These are phyloP conservation scores for Nemania diffusa DNA, from an alignment of 2,329 filamentous ascomycete species.

Conservation along the genomic window DNA sequence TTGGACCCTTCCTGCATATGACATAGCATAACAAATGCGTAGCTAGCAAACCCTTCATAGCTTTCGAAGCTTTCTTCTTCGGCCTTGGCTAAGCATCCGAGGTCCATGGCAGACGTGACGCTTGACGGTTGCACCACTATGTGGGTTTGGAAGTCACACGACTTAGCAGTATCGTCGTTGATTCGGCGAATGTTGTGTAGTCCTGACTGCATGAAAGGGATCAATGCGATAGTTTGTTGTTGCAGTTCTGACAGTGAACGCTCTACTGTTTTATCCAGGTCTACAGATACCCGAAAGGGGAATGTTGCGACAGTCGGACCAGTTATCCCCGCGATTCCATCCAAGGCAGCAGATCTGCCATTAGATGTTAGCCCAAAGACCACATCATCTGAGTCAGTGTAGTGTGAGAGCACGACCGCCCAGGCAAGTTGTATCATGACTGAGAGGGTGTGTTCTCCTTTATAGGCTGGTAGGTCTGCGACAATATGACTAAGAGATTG, in stretches of 20 bases:
- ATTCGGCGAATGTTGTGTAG: slow-evolving; percentile 24
- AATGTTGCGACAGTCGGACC: slow-evolving; percentile 28
- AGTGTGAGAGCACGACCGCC: slow-evolving; percentile 23
- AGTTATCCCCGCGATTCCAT: slow-evolving; percentile 17
- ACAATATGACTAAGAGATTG: slow-evolving; percentile 7
- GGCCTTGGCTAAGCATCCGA: slow-evolving; percentile 1
- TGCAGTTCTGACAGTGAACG: background rate
- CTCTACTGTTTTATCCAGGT: slow-evolving; percentile 9
- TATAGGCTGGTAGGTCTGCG: background rate
- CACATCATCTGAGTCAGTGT: slow-evolving; percentile 23
- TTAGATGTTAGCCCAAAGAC: slow-evolving; percentile 20
- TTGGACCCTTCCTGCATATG: slow-evolving; percentile 15
- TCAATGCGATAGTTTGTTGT: slow-evolving; percentile 7
- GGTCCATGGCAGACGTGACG: background rate
- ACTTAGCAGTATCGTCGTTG: slow-evolving; percentile 10
- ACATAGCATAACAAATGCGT: slow-evolving; percentile 17
- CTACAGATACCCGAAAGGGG: slow-evolving; percentile 18
- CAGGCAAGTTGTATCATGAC: slow-evolving; percentile 25
- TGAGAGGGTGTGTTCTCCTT: slow-evolving; percentile 21
- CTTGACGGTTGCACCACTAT: slow-evolving; percentile 19
- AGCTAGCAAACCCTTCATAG: slow-evolving; percentile 22
- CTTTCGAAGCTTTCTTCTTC: background rate
- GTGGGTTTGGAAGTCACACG: slow-evolving; percentile 23
- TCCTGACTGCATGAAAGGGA: slow-evolving; percentile 18
- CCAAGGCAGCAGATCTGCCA: slow-evolving; percentile 17